Evolutionary conservation across 805 yeast species (phyloP).

Genomic region (Geotrichum ghanense): DNA sequence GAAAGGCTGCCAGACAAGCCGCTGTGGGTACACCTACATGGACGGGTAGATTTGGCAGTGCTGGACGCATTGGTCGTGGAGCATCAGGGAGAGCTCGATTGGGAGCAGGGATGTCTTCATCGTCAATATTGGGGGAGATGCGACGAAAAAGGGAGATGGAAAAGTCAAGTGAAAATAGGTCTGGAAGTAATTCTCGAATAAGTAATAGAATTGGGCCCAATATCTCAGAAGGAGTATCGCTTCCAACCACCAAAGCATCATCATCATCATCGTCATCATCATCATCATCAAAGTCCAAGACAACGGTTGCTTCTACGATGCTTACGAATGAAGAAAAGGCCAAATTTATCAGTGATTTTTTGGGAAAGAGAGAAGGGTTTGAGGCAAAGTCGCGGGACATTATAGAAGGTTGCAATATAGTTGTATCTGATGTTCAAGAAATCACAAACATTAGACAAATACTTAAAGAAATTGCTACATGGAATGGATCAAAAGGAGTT

Average conservation of each 20-base stretch:
- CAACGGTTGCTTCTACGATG: slow-evolving; percentile 2
- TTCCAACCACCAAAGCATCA: slow-evolving; percentile 32
- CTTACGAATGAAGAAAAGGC: slow-evolving; percentile 11
- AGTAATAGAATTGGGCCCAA: slow-evolving; percentile 1
- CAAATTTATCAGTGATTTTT: slow-evolving; percentile 28
- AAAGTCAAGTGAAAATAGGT: background rate
- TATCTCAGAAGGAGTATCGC: slow-evolving; percentile 34
- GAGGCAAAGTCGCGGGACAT: slow-evolving; percentile 43
- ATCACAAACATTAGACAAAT: slow-evolving; percentile 55
- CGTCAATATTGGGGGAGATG: background rate
- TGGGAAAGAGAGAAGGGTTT: slow-evolving; percentile 27
- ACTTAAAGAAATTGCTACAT: slow-evolving; percentile 52
- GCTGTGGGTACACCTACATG: slow-evolving; percentile 82
- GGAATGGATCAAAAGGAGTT: slow-evolving; percentile 47
- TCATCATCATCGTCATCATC: background rate
- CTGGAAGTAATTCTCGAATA: background rate
- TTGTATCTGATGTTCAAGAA: slow-evolving; percentile 38
- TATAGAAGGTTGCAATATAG: slow-evolving; percentile 27
- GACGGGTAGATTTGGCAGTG: slow-evolving; percentile 87
- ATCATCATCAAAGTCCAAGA: background rate
- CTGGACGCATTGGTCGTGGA: slow-evolving; percentile 43
- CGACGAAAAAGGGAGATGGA: background rate
- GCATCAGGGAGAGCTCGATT: background rate
- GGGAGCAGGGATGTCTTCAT: background rate
- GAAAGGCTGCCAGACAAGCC: slow-evolving; percentile 36